Base-by-base conservation (phyloP, 768 basidiomycete species). In the Pseudohyphozyma bogoriensis region DNA sequence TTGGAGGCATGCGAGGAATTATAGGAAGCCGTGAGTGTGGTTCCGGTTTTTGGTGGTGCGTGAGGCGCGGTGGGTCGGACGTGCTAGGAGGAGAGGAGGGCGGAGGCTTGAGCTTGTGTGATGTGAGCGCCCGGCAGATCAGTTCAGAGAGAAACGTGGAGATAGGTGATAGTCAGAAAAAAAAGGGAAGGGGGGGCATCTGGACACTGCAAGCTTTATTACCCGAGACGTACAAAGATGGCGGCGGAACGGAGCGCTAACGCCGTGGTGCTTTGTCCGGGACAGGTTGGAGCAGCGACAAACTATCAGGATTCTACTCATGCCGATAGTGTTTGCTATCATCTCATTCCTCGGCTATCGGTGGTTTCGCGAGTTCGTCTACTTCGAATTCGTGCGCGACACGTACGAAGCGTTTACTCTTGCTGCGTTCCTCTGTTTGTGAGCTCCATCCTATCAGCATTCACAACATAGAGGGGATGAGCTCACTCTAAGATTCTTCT, bases 331-430 rank as follows among this genome's bases (percentile, higher is more conserved):
- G 35, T 90, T 87, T 72, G 85, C 84, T 26, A 74, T 89, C 63
- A 81, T 89, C 53, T 86, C 86, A 4, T 91, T 90, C 75, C 79
- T 86, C 66, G 85, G 85, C 35, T 91, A n/a, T n/a, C 82, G 89
- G 3, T 90, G 76, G 74, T 89, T 86, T 76, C 81, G 87, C 45
- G 76, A 79, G 62, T 89, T 53, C 39, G 86, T 80, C 44, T 70
- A 63, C 40, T 63, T 50, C 39, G 36, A 63, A 35, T 46, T 59
- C 26, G 29, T 54, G 32, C 9, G 54, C 2, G 42, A 49, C n/a
- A 35, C 53, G 4, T 63, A 59, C 46, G 62, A 63, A 51, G 56
- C 58, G 24, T 44, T 62, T 16, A 29, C 46, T 20, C 28, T 59
- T 40, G 50, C 50, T 3, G 50, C 50, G 8, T 51, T 51, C 50